These are phyloP conservation scores for Sedum album DNA, from an alignment of 164 flowering plant species.

Conservation along the genomic window DNA sequence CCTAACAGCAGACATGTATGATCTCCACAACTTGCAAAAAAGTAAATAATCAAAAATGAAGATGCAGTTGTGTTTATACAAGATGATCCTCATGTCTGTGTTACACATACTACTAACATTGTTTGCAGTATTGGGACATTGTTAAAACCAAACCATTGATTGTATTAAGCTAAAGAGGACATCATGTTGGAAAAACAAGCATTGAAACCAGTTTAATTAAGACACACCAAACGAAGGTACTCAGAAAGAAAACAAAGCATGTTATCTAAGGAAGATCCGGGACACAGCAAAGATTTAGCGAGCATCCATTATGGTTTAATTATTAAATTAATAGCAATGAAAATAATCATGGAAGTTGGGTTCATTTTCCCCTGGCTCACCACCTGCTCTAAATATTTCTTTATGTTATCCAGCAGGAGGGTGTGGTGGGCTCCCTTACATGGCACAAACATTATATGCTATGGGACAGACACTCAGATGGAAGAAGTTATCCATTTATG, in stretches of 20 bases:
- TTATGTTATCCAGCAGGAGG: not conserved
- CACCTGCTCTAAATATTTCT: not conserved
- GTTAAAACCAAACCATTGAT: not conserved
- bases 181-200: not conserved
- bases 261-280: not conserved
- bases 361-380: not conserved
- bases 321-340: not conserved
- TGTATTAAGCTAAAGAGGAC: not conserved
- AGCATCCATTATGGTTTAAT: not conserved
- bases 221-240: not conserved
- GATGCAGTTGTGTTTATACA: not conserved
- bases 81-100: not conserved
- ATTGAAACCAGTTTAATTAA: not conserved
- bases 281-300: not conserved
- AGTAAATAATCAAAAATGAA: not conserved
- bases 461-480: not conserved
- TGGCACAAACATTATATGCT: not conserved
- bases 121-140: not conserved
- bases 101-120: not conserved
- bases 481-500: not conserved
- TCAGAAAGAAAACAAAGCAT: slow-evolving; percentile 1
- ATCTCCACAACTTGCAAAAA: not conserved
- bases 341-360: not conserved
- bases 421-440: not conserved
- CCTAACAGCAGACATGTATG: not conserved